Evolutionary conservation across 495 filamentous ascomycete species (phyloP), one percentile per base, ranked within the genome.

Genomic region (Poronia punctata): DNA sequence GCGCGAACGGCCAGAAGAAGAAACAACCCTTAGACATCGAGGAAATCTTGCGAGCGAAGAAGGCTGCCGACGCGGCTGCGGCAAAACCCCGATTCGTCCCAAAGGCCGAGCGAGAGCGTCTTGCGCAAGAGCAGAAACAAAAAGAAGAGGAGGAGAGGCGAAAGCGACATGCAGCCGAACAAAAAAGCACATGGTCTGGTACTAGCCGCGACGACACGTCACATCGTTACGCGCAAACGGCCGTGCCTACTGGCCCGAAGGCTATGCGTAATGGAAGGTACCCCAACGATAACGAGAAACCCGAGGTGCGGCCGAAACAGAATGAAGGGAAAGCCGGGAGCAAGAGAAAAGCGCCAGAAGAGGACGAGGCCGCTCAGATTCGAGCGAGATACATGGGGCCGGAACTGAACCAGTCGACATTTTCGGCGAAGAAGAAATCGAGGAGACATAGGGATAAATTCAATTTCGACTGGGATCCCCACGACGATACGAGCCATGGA

Each of bases 381-480:
- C 75, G 84, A 41, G 79, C 88, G 32, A 71, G 84, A 34, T 98
- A 98, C 54, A 95, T 98, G 88, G 92, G 92, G 5, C 81, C 84
- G 8, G 86, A 95, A 34, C 77, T 84, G 45, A 86, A 86, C 45
- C 81, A 80, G 33, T 93, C 86, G 3, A 95, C 80, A 20, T 95
- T 95, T 56, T 93, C 88, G 0, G 88, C 87, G 7, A 93, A 95
- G 72, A 97, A 97, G 74, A 98, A 97, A 70, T 76, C 90, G 34
- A 82, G 83, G 60, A 74, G 93, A 46, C 95, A 89, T 1, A 88
- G 87, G 7, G 90, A 95, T 59, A 86, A 89, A 64, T 98, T 98
- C 72, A 98, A 96, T 55, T 97, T 99, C 50, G 92, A 97, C 59
- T 99, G 92, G 92, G 94, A 95, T 49, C 72, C 78, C 2, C 88